Evolutionary conservation across 1,139 yeast genomes (phyloP).

Genomic region (Saccharomyces hybrid): DNA sequence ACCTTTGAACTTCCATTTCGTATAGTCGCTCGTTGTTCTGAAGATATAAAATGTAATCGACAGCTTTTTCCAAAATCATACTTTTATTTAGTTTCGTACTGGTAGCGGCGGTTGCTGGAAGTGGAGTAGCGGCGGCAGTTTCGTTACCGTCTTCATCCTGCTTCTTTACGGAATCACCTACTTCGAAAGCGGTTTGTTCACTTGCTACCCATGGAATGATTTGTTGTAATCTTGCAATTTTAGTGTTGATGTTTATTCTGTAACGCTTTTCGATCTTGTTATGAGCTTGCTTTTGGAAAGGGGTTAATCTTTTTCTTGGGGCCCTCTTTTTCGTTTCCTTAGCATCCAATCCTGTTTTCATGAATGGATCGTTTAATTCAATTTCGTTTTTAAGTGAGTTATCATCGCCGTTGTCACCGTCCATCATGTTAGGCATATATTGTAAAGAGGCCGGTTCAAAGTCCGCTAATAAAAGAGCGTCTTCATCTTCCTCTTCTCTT

Average conservation of each 20-base stretch:
- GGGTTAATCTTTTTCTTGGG: constrained; percentile 51
- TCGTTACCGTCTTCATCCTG: constrained; percentile 3
- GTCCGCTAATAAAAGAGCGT: neutral
- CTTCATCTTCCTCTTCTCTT: neutral
- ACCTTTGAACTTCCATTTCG: constrained; percentile 29
- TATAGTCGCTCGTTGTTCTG: constrained; percentile 39
- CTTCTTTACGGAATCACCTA: constrained; percentile 31
- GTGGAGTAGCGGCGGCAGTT: constrained; percentile 4
- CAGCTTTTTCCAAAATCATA: constrained; percentile 59
- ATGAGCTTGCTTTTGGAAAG: constrained; percentile 62
- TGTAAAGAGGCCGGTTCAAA: neutral
- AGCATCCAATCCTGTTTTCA: constrained; percentile 2
- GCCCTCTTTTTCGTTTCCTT: constrained; percentile 38
- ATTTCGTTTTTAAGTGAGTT: neutral
- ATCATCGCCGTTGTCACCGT: constrained; percentile 2
- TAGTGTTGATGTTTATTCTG: constrained; percentile 62
- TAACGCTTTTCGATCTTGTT: constrained; percentile 63
- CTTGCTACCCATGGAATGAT: constrained; percentile 55
- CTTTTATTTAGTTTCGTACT: constrained; percentile 49
- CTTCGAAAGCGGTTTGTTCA: constrained; percentile 52
- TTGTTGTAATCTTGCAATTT: constrained; percentile 56
- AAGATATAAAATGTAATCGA: constrained; percentile 47
- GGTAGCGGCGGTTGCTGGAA: constrained; percentile 11
- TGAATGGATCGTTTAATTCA: constrained; percentile 4
- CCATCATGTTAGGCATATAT: constrained; percentile 2